Conservation (phyloP, 768 basidiomycete species). For the Termitomyces heimii region DNA sequence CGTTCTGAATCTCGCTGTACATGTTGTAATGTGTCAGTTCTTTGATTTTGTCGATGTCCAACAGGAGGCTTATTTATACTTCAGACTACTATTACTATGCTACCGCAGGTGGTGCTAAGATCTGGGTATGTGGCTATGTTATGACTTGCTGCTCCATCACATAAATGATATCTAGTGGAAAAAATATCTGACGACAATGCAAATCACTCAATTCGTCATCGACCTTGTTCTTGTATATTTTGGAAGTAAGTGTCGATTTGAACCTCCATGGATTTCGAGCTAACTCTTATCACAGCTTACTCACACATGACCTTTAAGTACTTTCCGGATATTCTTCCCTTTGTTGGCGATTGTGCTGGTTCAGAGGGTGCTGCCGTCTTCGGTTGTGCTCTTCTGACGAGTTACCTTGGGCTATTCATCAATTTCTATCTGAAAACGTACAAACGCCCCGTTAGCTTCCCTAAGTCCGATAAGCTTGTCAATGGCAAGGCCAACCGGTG, state of each 20-base stretch:
- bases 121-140: slow-evolving; percentile 64
- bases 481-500: slow-evolving; percentile 43
- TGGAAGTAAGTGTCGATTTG: slow-evolving; percentile 62
- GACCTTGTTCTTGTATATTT: slow-evolving; percentile 91
- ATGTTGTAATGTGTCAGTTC: slow-evolving; percentile 94
- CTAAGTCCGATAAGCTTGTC: slow-evolving; percentile 34
- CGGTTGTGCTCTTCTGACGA: slow-evolving; percentile 83
- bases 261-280: background rate
- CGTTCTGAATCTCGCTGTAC: slow-evolving; percentile 82
- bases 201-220: slow-evolving; percentile 93
- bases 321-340: slow-evolving; percentile 57
- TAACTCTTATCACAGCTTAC: slow-evolving; percentile 45
- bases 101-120: slow-evolving; percentile 92
- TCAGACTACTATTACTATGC: slow-evolving; percentile 99
- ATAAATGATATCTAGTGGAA: slow-evolving; percentile 69
- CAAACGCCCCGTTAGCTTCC: slow-evolving; percentile 46
- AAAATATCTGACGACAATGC: slow-evolving; percentile 94
- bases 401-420: slow-evolving; percentile 93
- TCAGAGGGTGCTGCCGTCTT: slow-evolving; percentile 84
- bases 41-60: background rate
- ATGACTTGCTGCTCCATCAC: background rate
- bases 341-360: slow-evolving; percentile 79
- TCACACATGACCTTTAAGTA: slow-evolving; percentile 70
- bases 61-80: background rate
- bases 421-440: slow-evolving; percentile 89